Conservation (phyloP, 345 rosid species). For the Rhizophora apiculata region DNA sequence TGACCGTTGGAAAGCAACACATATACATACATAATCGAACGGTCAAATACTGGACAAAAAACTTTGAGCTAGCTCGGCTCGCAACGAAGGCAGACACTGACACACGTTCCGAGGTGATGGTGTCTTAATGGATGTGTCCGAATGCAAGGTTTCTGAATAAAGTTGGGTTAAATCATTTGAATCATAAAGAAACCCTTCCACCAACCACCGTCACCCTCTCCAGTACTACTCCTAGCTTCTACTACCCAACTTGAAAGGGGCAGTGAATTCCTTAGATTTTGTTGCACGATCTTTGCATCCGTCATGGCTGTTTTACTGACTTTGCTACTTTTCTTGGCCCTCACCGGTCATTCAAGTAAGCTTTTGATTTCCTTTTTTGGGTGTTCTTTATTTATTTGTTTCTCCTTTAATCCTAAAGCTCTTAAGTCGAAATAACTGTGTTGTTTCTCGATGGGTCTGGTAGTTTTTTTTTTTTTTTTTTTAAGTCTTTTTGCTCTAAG, state of each 20-base stretch:
- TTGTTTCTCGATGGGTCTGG: too few relatives aligned
- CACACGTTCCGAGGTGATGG: not conserved
- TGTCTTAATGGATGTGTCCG: not conserved
- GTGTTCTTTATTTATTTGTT: not conserved
- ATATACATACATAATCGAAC: not conserved
- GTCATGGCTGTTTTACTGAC: slow-evolving; percentile 54
- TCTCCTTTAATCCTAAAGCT: not conserved
- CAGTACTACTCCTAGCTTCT: not conserved
- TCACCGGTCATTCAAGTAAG: slow-evolving; percentile 69
- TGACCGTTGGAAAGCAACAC: slow-evolving; percentile 25
- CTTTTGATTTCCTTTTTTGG: slow-evolving; percentile 7
- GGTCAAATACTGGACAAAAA: not conserved
- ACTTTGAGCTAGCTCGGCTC: not conserved
- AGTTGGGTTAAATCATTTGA: not conserved
- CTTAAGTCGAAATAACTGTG: too few relatives aligned
- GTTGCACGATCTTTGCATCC: slow-evolving; percentile 20
- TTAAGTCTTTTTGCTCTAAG: too few relatives aligned
- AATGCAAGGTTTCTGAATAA: too few relatives aligned
- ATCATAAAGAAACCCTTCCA: not conserved
- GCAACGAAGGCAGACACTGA: slow-evolving; percentile 3
- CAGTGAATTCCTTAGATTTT: slow-evolving; percentile 6
- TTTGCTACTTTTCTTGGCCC: slow-evolving; percentile 49
- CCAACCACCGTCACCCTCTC: slow-evolving; percentile 25
- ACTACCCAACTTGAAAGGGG: not conserved
- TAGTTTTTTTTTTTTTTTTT: too few relatives aligned